phyloP scores from a whole-genome alignment of 2,329 filamentous ascomycete species.

The Claviceps sp. region DNA sequence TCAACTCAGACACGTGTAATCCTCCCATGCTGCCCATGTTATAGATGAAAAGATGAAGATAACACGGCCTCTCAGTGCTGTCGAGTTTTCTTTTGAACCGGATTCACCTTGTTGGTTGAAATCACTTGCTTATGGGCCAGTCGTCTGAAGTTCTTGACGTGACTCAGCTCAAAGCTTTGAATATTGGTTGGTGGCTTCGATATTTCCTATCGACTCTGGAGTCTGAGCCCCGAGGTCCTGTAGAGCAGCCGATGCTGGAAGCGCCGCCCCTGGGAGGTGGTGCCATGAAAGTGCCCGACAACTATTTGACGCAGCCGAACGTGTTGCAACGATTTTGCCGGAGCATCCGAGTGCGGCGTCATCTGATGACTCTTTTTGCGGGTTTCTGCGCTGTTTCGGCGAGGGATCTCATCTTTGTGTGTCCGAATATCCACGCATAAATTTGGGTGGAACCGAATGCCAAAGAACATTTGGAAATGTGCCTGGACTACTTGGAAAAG shows the following conservation, averaged over 20 bases:
- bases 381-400: constrained; percentile 33
- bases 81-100: constrained; percentile 26
- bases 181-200: constrained; percentile 29
- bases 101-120: constrained; percentile 7
- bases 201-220: constrained; percentile 25
- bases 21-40: constrained; percentile 22
- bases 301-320: constrained; percentile 23
- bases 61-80: constrained; percentile 16
- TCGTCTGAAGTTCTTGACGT: constrained; percentile 12
- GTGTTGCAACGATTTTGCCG: constrained; percentile 22
- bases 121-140: constrained; percentile 3
- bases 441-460: constrained; percentile 17
- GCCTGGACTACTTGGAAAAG: constrained; percentile 14
- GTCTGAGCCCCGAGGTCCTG: constrained; percentile 21
- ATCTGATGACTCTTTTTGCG: constrained; percentile 26
- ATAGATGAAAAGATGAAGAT: constrained; percentile 22
- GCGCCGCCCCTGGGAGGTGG: constrained; percentile 23
- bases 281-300: constrained; percentile 25
- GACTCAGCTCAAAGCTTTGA: constrained; percentile 17
- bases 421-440: constrained; percentile 27
- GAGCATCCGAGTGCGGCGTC: constrained; percentile 23
- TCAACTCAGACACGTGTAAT: constrained; percentile 27
- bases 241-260: constrained; percentile 26
- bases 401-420: constrained; percentile 27
- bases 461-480: constrained; percentile 11